Percentiles rank a stretch among this genome's conserved stretches.
These are phyloP conservation scores for Sicyos edulis DNA, from an alignment of 306 rosid genomes.

Conservation along the genomic window DNA sequence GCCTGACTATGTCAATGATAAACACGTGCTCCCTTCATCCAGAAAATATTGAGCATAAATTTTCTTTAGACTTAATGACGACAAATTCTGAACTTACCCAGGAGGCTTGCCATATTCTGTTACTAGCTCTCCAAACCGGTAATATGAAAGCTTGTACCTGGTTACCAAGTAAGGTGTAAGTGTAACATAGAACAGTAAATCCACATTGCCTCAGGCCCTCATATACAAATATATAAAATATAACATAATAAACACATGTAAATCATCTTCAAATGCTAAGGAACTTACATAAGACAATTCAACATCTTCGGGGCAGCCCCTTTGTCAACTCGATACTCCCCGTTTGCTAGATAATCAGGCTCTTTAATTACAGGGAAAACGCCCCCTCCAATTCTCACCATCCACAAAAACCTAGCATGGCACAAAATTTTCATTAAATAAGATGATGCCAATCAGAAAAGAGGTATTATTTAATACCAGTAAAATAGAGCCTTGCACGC, in stretches of 20 bases:
- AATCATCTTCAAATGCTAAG: conserved; percentile 1
- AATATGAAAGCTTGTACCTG: conserved; percentile 92
- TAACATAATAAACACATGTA: neutral
- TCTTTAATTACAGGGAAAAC: conserved; percentile 97
- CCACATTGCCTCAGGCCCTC: neutral
- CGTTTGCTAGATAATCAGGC: conserved; percentile 95
- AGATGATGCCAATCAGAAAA: neutral
- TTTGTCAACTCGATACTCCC: conserved; percentile 98
- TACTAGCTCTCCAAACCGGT: conserved; percentile 93
- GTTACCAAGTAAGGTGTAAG: conserved; percentile 21
- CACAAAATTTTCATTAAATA: neutral
- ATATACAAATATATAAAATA: neutral
- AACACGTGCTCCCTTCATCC: neutral
- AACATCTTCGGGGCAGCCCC: conserved; percentile 99
- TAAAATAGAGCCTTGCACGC: neutral
- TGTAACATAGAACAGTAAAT: neutral
- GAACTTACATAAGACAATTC: conserved; percentile 97
- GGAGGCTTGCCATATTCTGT: conserved; percentile 98
- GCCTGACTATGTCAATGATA: neutral
- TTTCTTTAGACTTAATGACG: neutral
- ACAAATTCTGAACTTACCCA: conserved; percentile 52
- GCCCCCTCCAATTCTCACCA: conserved; percentile 99
- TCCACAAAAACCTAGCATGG: conserved; percentile 79
- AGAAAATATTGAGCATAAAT: neutral
- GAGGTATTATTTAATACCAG: neutral